Percentiles rank a stretch among this genome's conserved stretches.
Conservation (phyloP, 257 asterid species). For the Cinchona pubescens region DNA sequence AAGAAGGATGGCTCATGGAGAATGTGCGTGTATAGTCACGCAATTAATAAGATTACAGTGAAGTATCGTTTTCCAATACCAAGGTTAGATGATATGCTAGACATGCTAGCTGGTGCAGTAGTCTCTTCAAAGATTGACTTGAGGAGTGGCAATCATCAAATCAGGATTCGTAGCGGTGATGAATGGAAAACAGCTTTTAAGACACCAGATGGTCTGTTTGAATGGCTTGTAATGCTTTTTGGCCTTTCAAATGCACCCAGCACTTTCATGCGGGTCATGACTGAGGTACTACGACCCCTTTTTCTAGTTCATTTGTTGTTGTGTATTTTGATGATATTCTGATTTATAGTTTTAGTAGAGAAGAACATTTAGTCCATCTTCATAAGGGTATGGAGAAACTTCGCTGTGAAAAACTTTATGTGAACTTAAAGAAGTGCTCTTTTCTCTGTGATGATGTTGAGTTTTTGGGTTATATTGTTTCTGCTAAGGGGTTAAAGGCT, state of each 20-base stretch:
- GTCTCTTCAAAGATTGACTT: background rate
- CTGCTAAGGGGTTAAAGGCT: background rate
- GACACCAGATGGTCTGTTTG: constrained; percentile 6
- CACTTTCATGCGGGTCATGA: background rate
- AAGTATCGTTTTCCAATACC: background rate
- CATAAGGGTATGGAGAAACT: background rate
- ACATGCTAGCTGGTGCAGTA: background rate
- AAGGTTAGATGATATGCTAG: background rate
- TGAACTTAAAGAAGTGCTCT: background rate
- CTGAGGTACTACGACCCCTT: background rate
- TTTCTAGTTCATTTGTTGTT: background rate
- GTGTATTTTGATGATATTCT: constrained; percentile 10
- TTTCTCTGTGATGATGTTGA: background rate
- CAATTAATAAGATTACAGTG: background rate
- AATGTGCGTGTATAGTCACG: background rate
- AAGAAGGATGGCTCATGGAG: background rate
- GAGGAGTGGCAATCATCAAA: background rate
- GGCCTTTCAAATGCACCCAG: constrained; percentile 8
- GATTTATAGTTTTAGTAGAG: background rate
- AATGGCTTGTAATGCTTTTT: constrained; percentile 17
- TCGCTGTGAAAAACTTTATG: background rate
- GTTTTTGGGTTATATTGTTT: background rate
- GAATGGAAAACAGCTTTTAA: constrained; percentile 14
- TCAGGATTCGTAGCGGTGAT: background rate
- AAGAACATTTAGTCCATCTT: background rate